phyloP scores from a whole-genome alignment of 148 eudicot species.

The Rhododendron griersonianum region DNA sequence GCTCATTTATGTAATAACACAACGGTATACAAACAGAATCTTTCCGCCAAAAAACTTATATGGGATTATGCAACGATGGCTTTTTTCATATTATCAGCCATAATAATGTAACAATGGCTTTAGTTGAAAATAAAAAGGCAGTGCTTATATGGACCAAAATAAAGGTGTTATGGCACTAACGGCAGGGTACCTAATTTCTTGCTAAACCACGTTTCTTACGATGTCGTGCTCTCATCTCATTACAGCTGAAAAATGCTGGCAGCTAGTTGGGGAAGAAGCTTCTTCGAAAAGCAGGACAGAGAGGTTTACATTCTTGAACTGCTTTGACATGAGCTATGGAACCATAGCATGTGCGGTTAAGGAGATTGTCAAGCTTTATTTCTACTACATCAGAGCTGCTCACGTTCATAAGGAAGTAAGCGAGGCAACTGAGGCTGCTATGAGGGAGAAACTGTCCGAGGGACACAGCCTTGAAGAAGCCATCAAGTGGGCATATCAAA shows the following conservation, averaged over 20 bases:
- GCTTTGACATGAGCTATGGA: constrained; percentile 47
- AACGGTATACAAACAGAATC: neutral
- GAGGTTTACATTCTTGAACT: constrained; percentile 35
- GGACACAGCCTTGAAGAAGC: constrained; percentile 32
- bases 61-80: too few relatives aligned
- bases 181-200: neutral
- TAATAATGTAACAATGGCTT: neutral
- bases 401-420: constrained; percentile 33
- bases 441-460: constrained; percentile 29
- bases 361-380: constrained; percentile 38
- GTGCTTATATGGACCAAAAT: neutral
- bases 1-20: neutral
- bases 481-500: constrained; percentile 17
- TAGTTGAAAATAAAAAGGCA: neutral
- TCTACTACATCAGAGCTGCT: constrained; percentile 34
- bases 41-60: neutral
- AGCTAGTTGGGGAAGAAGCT: constrained; percentile 35
- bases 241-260: constrained; percentile 44
- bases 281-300: constrained; percentile 35
- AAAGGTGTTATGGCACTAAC: neutral
- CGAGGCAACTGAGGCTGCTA: constrained; percentile 28
- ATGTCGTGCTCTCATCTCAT: neutral
- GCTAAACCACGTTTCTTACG: neutral
- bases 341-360: constrained; percentile 42
- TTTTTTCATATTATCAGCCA: too few relatives aligned